Evolutionary conservation across 768 basidiomycete species (phyloP).

Genomic region (Podaxis sp.): DNA sequence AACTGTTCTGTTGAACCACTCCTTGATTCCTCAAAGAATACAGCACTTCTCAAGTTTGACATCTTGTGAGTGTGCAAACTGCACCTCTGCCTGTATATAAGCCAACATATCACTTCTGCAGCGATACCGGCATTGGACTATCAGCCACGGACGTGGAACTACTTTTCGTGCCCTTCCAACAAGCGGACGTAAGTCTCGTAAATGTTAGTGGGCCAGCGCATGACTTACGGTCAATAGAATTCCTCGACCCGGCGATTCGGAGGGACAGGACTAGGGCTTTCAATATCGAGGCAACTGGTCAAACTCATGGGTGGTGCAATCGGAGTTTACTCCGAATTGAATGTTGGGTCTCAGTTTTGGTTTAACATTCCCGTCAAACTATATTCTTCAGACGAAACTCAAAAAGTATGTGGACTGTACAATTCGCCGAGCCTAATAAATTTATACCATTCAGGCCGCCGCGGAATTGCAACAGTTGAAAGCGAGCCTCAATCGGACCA

Average conservation of each 20-base stretch:
- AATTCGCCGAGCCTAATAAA: constrained; percentile 5
- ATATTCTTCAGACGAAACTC: constrained; percentile 50
- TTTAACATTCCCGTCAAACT: constrained; percentile 68
- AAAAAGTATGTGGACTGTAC: constrained; percentile 35
- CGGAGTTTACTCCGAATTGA: constrained; percentile 61
- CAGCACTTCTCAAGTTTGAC: constrained; percentile 57
- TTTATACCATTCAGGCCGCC: constrained; percentile 29
- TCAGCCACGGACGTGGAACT: constrained; percentile 61
- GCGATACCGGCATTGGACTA: constrained; percentile 72
- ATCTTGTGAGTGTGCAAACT: constrained; percentile 43
- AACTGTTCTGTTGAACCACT: constrained; percentile 49
- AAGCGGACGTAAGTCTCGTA: constrained; percentile 49
- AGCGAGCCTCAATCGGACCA: constrained; percentile 41
- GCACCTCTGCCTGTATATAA: not conserved
- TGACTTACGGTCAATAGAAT: constrained; percentile 31
- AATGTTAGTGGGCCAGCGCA: not conserved
- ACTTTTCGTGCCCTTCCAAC: constrained; percentile 72
- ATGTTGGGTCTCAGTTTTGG: constrained; percentile 66
- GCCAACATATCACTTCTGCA: constrained; percentile 17
- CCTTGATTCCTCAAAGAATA: constrained; percentile 28
- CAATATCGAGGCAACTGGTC: constrained; percentile 70
- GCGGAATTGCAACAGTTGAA: constrained; percentile 44
- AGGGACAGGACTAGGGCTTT: constrained; percentile 72
- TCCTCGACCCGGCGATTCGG: constrained; percentile 74
- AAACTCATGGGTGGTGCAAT: constrained; percentile 76